These are phyloP conservation scores for Secale cereale DNA, from an alignment of 176 grass and related monocot genomes.

Conservation along the genomic window DNA sequence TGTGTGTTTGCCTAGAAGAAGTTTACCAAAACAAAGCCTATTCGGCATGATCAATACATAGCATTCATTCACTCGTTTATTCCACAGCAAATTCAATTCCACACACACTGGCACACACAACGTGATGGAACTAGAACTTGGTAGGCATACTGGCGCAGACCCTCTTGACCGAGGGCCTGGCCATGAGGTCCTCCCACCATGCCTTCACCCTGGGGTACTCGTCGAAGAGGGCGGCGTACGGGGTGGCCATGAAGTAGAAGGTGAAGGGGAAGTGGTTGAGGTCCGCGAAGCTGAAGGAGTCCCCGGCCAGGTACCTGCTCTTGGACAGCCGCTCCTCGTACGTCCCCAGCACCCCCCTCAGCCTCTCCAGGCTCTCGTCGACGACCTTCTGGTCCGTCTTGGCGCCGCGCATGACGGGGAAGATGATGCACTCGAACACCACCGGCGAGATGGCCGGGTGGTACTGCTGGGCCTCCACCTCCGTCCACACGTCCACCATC, in stretches of 20 bases:
- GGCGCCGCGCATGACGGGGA: neutral
- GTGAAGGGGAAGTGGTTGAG: constrained; percentile 3
- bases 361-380: neutral
- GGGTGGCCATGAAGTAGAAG: neutral
- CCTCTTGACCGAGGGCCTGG: constrained; percentile 28
- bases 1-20: no score
- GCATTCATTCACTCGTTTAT: no score
- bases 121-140: neutral
- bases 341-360: neutral
- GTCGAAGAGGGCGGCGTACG: constrained; percentile 10
- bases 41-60: no score
- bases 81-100: no score
- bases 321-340: neutral
- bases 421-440: constrained; percentile 7
- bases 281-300: neutral
- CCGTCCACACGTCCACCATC: constrained; percentile 3
- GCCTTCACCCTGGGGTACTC: constrained; percentile 23
- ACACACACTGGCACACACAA: no score
- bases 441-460: neutral
- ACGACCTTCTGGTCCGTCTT: neutral
- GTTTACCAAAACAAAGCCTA: no score
- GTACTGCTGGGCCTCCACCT: neutral
- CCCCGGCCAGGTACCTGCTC: neutral
- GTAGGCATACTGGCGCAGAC: neutral
- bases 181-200: constrained; percentile 28